Evolutionary conservation across 2,329 filamentous ascomycete species (phyloP).

Genomic region (Nakataea oryzae): DNA sequence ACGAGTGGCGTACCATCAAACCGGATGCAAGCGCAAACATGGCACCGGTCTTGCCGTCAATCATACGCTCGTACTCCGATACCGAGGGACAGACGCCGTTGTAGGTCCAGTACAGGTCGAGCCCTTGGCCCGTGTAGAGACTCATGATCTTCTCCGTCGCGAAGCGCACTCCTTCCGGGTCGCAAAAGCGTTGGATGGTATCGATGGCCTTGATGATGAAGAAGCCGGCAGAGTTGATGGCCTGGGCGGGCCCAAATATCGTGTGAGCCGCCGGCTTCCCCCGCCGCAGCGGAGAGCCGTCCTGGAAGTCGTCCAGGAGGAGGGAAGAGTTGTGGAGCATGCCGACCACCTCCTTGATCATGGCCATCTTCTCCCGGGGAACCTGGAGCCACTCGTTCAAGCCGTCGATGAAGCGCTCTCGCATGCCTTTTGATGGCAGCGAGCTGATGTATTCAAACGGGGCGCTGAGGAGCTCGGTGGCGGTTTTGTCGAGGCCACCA

Average conservation of each 20-base stretch:
- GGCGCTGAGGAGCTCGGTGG: slow-evolving; percentile 5
- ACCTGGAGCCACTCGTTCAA: slow-evolving; percentile 19
- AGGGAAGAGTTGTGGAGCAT: slow-evolving; percentile 20
- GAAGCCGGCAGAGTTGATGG: slow-evolving; percentile 24
- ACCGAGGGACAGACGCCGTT: slow-evolving; percentile 10
- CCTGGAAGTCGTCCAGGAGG: slow-evolving; percentile 28
- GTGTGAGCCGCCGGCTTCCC: slow-evolving; percentile 22
- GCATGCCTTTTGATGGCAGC: slow-evolving; percentile 16
- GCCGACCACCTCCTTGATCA: slow-evolving; percentile 15
- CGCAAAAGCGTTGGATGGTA: too few relatives aligned
- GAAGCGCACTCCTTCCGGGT: too few relatives aligned
- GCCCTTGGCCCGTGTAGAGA: slow-evolving; percentile 16
- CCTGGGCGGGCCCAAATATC: slow-evolving; percentile 23
- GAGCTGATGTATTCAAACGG: slow-evolving; percentile 14
- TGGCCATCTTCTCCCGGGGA: slow-evolving; percentile 7
- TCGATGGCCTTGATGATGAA: slow-evolving; percentile 14
- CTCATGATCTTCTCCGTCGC: not conserved
- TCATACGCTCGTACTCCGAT: slow-evolving; percentile 18
- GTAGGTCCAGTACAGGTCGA: slow-evolving; percentile 17
- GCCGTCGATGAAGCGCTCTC: slow-evolving; percentile 13
- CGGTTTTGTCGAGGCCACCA: too few relatives aligned
- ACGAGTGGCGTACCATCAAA: not conserved
- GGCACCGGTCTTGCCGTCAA: slow-evolving; percentile 11
- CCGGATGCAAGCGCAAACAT: not conserved
- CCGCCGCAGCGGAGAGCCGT: slow-evolving; percentile 20